Evolutionary conservation across 345 rosid genomes (phyloP).

Genomic region (Eucalyptus sp.): DNA sequence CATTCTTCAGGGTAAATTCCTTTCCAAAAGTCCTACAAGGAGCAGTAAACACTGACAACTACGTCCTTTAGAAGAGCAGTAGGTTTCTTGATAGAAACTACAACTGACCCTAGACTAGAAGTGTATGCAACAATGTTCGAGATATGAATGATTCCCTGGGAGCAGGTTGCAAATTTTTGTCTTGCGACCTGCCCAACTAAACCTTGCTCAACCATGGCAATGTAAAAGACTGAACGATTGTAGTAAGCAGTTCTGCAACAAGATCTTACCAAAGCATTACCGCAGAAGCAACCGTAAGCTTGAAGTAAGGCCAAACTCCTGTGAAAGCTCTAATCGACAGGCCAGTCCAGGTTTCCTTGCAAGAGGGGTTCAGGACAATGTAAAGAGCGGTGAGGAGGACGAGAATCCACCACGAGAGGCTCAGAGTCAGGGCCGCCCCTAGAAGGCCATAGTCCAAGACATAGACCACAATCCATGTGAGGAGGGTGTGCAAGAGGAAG

Average conservation of each 20-base stretch:
- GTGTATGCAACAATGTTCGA: background rate
- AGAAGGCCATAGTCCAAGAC: slow-evolving; percentile 48
- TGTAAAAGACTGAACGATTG: background rate
- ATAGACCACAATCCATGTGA: slow-evolving; percentile 50
- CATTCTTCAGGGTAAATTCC: background rate
- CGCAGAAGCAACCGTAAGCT: slow-evolving; percentile 78
- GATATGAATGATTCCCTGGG: background rate
- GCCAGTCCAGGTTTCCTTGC: slow-evolving; percentile 82
- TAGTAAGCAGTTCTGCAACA: background rate
- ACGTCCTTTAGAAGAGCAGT: background rate
- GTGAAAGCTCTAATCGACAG: slow-evolving; percentile 41
- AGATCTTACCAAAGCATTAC: slow-evolving; percentile 68
- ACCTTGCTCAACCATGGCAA: background rate
- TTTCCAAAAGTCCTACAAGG: background rate
- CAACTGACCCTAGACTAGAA: background rate
- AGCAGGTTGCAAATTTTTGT: background rate
- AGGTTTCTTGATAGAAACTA: background rate
- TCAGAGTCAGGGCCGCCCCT: slow-evolving; percentile 59
- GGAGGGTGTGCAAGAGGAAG: slow-evolving; percentile 51
- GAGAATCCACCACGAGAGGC: slow-evolving; percentile 81
- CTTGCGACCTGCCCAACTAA: background rate
- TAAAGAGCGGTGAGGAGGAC: slow-evolving; percentile 34
- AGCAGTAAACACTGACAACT: background rate
- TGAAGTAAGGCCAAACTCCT: slow-evolving; percentile 91
- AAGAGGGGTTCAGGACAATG: slow-evolving; percentile 52